These are phyloP conservation scores for Rhizopus microsporus DNA, from an alignment of 371 early-diverging fungal species.

Conservation along the genomic window DNA sequence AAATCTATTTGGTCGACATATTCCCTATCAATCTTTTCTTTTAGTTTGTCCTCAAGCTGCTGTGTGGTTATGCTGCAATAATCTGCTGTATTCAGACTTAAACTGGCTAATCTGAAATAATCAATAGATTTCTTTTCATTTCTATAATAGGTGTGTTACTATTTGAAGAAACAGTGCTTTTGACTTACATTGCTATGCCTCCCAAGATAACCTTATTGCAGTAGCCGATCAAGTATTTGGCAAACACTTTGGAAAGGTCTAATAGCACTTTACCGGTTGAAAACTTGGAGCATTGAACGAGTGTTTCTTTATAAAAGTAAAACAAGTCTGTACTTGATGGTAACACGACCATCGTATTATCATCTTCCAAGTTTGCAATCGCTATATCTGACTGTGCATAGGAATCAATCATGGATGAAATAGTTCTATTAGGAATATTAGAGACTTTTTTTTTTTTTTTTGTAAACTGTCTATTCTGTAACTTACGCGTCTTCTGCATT, in stretches of 20 bases:
- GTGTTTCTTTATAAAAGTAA: slow-evolving; percentile 83
- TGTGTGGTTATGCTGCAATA: slow-evolving; percentile 87
- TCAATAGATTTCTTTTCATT: slow-evolving; percentile 68
- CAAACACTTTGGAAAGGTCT: slow-evolving; percentile 74
- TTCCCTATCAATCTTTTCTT: slow-evolving; percentile 73
- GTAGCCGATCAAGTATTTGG: slow-evolving; percentile 77
- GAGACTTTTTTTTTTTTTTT: background rate
- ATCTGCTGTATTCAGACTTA: slow-evolving; percentile 90
- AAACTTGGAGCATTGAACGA: slow-evolving; percentile 81
- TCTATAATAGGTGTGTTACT: slow-evolving; percentile 28
- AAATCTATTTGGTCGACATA: slow-evolving; percentile 70
- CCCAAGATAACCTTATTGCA: slow-evolving; percentile 66
- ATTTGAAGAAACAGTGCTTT: background rate
- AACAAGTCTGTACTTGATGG: slow-evolving; percentile 90
- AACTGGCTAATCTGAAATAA: slow-evolving; percentile 66
- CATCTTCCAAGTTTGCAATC: slow-evolving; percentile 68
- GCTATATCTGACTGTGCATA: slow-evolving; percentile 42
- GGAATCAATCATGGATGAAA: slow-evolving; percentile 61
- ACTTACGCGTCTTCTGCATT: slow-evolving; percentile 79
- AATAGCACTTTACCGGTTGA: slow-evolving; percentile 84
- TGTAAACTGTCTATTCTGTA: background rate
- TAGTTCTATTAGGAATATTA: slow-evolving; percentile 33
- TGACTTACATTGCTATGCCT: slow-evolving; percentile 63
- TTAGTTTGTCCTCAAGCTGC: slow-evolving; percentile 85
- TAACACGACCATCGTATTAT: slow-evolving; percentile 65